Evolutionary conservation across 768 basidiomycete genomes (phyloP).

Genomic region (Harrya chromipes): DNA sequence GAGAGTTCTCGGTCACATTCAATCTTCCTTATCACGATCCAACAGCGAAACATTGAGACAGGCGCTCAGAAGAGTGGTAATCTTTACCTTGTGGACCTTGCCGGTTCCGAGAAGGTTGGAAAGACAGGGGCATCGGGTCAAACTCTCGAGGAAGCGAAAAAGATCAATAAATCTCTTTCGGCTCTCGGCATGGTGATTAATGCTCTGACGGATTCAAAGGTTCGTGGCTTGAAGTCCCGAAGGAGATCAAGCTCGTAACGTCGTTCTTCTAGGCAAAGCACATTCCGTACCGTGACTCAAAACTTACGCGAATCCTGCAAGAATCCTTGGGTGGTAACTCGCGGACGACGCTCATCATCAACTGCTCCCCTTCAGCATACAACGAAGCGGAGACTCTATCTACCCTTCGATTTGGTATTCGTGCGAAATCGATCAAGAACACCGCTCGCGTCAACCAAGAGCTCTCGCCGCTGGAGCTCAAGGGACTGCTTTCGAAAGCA

Average conservation of each 20-base stretch:
- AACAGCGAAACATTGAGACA: slow-evolving; percentile 93
- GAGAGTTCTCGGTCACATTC: slow-evolving; percentile 99
- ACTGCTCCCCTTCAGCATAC: slow-evolving; percentile 96
- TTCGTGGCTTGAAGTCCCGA: slow-evolving; percentile 30
- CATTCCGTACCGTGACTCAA: slow-evolving; percentile 98
- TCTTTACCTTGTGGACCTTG: slow-evolving; percentile 95
- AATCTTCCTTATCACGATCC: slow-evolving; percentile 96
- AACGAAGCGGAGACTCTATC: slow-evolving; percentile 96
- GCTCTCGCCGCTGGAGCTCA: slow-evolving; percentile 93
- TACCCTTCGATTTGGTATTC: slow-evolving; percentile 98
- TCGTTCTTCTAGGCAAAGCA: slow-evolving; percentile 71
- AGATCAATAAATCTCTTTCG: slow-evolving; percentile 98
- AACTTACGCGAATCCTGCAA: slow-evolving; percentile 98
- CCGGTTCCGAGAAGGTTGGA: slow-evolving; percentile 98
- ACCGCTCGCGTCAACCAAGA: slow-evolving; percentile 98
- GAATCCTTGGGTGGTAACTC: slow-evolving; percentile 96
- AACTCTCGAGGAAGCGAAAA: slow-evolving; percentile 98
- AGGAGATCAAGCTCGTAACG: slow-evolving; percentile 1
- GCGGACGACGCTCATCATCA: slow-evolving; percentile 96
- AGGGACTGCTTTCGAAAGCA: slow-evolving; percentile 85
- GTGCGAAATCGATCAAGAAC: slow-evolving; percentile 99
- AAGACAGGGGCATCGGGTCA: slow-evolving; percentile 99
- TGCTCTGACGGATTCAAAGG: slow-evolving; percentile 94
- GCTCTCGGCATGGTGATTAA: slow-evolving; percentile 99
- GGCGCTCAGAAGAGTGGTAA: slow-evolving; percentile 97